Evolutionary conservation across 2,329 filamentous ascomycete genomes (phyloP), one percentile per base, ranked within the genome.

Genomic region (Epichloe coenophiala): DNA sequence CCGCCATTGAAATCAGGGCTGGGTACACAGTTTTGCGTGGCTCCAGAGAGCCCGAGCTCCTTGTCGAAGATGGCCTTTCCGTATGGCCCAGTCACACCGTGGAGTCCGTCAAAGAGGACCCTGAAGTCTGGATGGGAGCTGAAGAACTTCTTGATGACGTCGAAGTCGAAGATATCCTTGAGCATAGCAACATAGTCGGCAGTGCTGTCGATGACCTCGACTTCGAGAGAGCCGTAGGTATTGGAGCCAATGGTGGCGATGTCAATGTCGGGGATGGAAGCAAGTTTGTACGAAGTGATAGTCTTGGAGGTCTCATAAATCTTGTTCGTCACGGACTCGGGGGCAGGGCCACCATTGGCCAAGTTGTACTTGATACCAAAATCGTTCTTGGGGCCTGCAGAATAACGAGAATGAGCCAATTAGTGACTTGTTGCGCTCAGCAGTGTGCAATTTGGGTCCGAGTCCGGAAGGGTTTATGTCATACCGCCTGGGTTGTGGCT

Each of bases 291-390:
- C 47, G 85, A 88, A 43, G 81, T 87, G 60, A 98, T 77, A 56
- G 78, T 82, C 78, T 96, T 97, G 60, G 91, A 91, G 54, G 83
- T 81, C 61, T 91, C 88, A 73, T 80, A 97, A 68, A 98, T 97
- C 75, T 95, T 95, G 81, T 98, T 94, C 59, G 93, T 98, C 58
- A 98, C 88, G 50, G 86, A 84, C 71, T 98, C 93, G 53, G 93
- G 93, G 51, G 93, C 93, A 42, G 93, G 93, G 51, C 90, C 93
- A 61, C 93, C 93, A 65, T 98, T 97, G 68, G 88, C 77, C 53
- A 98, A 77, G 77, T 98, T 98, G 80, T 98, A 98, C 76, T 98
- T 98, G 83, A 98, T 98, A 61, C 93, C 93, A 62, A 98, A 98
- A 71, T 98, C 93, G 67, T 93, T 86, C 60, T 81, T 85, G 55